phyloP scores from a whole-genome alignment of 2,329 filamentous ascomycete genomes.

The Arthrobotrys pseudoclavata region DNA sequence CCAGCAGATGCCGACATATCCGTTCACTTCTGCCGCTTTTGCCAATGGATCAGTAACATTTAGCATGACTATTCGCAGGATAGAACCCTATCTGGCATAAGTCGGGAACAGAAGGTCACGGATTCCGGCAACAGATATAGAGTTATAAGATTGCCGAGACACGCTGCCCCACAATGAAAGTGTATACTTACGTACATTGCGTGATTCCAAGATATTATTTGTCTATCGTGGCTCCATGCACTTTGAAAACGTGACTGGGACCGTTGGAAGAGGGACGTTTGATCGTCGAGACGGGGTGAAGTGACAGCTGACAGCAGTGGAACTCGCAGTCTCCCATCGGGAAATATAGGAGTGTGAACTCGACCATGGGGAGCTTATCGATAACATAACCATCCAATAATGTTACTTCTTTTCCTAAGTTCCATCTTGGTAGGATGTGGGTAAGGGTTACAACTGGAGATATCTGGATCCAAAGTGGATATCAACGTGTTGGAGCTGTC shows the following conservation, averaged over 20 bases:
- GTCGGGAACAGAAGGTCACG: slow-evolving; percentile 21
- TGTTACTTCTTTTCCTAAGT: not conserved
- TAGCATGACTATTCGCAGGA: slow-evolving; percentile 32
- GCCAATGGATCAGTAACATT: slow-evolving; percentile 7
- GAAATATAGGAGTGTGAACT: slow-evolving; percentile 22
- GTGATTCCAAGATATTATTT: slow-evolving; percentile 31
- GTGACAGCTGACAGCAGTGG: slow-evolving; percentile 50
- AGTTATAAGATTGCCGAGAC: slow-evolving; percentile 27
- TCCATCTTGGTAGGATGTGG: not conserved
- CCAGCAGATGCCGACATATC: slow-evolving; percentile 34
- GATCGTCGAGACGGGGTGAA: slow-evolving; percentile 24
- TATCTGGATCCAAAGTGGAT: slow-evolving; percentile 12
- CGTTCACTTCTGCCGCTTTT: slow-evolving; percentile 22
- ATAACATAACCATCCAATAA: slow-evolving; percentile 8
- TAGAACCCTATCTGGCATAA: slow-evolving; percentile 18
- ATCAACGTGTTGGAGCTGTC: slow-evolving; percentile 14
- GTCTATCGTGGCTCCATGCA: slow-evolving; percentile 24
- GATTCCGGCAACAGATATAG: slow-evolving; percentile 25
- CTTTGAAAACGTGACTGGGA: slow-evolving; percentile 32
- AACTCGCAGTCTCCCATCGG: slow-evolving; percentile 2
- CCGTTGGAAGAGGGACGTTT: slow-evolving; percentile 29
- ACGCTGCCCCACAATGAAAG: slow-evolving; percentile 1
- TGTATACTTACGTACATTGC: not conserved
- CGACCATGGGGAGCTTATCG: slow-evolving; percentile 9
- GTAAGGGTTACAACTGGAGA: slow-evolving; percentile 13